Evolutionary conservation across 1,284 basidiomycete species (phyloP).

Genomic region (Boletus semigastroideus): DNA sequence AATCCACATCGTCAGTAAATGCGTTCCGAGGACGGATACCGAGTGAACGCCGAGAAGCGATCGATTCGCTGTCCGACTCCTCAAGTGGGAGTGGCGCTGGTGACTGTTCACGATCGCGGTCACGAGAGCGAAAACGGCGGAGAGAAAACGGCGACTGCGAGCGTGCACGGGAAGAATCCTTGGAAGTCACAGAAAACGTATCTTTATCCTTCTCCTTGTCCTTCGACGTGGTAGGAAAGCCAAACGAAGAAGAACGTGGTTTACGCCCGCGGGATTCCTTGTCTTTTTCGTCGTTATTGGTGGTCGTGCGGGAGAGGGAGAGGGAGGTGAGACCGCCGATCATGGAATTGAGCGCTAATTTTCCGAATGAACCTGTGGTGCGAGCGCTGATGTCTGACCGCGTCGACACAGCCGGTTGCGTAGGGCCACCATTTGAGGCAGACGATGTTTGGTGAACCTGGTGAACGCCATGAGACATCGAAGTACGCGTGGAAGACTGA

Average conservation of each 20-base stretch:
- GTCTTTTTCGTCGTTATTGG: conserved; percentile 32
- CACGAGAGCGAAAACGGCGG: conserved; percentile 55
- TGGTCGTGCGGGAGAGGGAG: conserved; percentile 53
- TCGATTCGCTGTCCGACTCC: conserved; percentile 63
- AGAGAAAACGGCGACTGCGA: conserved; percentile 73
- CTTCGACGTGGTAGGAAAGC: conserved; percentile 18
- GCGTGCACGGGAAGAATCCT: conserved; percentile 49
- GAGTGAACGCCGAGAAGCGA: conserved; percentile 34
- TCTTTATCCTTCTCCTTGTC: conserved; percentile 32
- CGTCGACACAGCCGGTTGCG: conserved; percentile 9
- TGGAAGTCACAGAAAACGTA: conserved; percentile 24
- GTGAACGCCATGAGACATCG: conserved; percentile 17
- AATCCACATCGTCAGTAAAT: conserved; percentile 54
- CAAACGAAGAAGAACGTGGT: conserved; percentile 54
- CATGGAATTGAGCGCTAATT: conserved; percentile 67
- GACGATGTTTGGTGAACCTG: conserved; percentile 18
- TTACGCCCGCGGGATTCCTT: conserved; percentile 49
- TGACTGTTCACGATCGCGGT: conserved; percentile 60
- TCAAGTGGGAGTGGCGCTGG: conserved; percentile 70
- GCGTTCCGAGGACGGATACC: conserved; percentile 50
- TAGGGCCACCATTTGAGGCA: conserved; percentile 10
- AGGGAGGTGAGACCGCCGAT: conserved; percentile 64
- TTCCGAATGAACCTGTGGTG: conserved; percentile 51
- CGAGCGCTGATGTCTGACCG: conserved; percentile 35
- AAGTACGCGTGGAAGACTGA: conserved; percentile 16